Evolutionary conservation across 2,329 filamentous ascomycete genomes (phyloP).

Genomic region (Apiospora koreana): DNA sequence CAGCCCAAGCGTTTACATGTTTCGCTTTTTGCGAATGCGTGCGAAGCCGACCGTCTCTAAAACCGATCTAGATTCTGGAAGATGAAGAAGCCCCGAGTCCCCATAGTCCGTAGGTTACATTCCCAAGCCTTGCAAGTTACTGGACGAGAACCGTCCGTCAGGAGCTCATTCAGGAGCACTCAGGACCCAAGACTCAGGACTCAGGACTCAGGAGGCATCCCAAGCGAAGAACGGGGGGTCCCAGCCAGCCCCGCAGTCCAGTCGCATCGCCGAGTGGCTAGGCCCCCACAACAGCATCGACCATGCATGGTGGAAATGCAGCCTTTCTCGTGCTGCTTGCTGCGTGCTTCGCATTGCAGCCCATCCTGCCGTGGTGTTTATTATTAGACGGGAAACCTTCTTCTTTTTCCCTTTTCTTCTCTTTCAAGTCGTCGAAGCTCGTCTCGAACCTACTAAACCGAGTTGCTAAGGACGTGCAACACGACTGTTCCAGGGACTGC

Average conservation of each 20-base stretch:
- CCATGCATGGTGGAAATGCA: background rate
- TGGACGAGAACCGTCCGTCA: background rate
- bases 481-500: background rate
- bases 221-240: background rate
- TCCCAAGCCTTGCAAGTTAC: background rate
- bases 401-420: background rate
- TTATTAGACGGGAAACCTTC: background rate
- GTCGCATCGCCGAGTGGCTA: constrained; percentile 1
- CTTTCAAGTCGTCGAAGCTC: background rate
- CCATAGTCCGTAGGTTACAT: background rate
- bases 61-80: background rate
- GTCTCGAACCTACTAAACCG: background rate
- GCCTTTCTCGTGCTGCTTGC: background rate
- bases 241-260: constrained; percentile 5
- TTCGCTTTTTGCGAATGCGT: background rate
- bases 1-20: background rate
- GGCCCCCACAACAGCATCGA: background rate
- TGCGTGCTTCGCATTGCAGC: background rate
- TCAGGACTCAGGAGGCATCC: background rate
- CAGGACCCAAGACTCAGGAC: background rate
- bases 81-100: background rate
- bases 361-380: background rate
- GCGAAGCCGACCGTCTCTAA: background rate
- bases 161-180: background rate
- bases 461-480: background rate